Evolutionary conservation across 768 basidiomycete species (phyloP).

Genomic region (Pisolithus microcarpus): DNA sequence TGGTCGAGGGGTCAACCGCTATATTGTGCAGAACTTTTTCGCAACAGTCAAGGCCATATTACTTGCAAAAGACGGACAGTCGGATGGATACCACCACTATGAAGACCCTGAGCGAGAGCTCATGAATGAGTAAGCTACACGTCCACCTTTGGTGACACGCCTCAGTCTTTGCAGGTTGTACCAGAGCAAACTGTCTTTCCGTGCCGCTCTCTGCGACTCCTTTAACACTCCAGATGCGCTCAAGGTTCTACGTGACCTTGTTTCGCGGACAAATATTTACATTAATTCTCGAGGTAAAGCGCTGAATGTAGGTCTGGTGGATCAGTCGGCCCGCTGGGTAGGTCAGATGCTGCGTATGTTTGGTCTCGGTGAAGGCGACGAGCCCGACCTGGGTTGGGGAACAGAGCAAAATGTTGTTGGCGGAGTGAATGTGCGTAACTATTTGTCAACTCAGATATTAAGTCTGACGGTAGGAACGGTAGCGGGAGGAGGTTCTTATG

Average conservation of each 20-base stretch:
- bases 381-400: slow-evolving; percentile 79
- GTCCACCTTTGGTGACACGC: slow-evolving; percentile 2
- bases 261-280: slow-evolving; percentile 84
- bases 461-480: slow-evolving; percentile 3
- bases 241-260: slow-evolving; percentile 66
- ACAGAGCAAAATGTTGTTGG: slow-evolving; percentile 41
- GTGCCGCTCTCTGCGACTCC: slow-evolving; percentile 86
- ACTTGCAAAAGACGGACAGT: slow-evolving; percentile 38
- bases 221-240: slow-evolving; percentile 92
- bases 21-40: slow-evolving; percentile 79
- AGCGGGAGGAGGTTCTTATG: slow-evolving; percentile 84
- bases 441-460: background rate
- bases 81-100: slow-evolving; percentile 61
- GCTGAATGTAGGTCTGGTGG: slow-evolving; percentile 56
- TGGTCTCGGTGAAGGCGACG: slow-evolving; percentile 68
- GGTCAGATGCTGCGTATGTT: slow-evolving; percentile 72
- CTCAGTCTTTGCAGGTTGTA: slow-evolving; percentile 47
- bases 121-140: slow-evolving; percentile 44
- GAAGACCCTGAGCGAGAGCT: slow-evolving; percentile 64
- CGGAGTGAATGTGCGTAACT: slow-evolving; percentile 40
- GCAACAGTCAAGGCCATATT: slow-evolving; percentile 76
- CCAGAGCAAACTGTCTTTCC: slow-evolving; percentile 70
- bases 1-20: background rate
- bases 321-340: slow-evolving; percentile 60
- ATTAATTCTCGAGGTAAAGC: slow-evolving; percentile 58